Conservation (phyloP, 1,284 basidiomycete species). For the Trametes pubescens region DNA sequence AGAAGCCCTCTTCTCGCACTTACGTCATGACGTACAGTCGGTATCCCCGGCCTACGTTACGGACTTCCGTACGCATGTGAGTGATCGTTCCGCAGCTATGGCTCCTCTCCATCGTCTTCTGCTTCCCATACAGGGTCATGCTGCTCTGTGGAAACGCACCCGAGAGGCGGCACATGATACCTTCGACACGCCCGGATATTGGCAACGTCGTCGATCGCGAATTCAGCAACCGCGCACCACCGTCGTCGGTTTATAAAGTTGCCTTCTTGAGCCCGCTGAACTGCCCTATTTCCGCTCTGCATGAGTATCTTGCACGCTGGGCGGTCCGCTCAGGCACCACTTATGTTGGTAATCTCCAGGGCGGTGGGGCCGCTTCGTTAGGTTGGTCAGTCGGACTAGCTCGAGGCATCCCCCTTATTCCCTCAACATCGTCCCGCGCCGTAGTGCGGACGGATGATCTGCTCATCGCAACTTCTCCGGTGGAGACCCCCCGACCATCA, state of each 20-base stretch:
- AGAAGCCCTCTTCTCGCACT: conserved; percentile 6
- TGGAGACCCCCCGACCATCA: conserved; percentile 22
- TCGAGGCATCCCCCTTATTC: conserved; percentile 21
- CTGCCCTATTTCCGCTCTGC: conserved; percentile 9
- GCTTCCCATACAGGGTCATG: conserved; percentile 19
- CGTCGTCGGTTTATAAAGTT: not conserved
- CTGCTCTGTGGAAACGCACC: conserved; percentile 9
- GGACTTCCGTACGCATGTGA: conserved; percentile 16
- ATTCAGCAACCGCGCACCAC: conserved; percentile 4
- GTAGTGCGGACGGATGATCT: conserved; percentile 15
- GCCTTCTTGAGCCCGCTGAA: conserved; percentile 3
- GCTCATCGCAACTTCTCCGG: conserved; percentile 18
- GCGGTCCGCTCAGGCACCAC: conserved; percentile 22
- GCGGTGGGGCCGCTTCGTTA: conserved; percentile 14
- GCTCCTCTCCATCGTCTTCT: conserved; percentile 22
- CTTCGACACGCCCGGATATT: not conserved
- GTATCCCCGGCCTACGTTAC: conserved; percentile 10
- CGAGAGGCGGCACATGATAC: conserved; percentile 17
- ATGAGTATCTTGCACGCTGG: conserved; percentile 6
- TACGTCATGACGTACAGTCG: conserved; percentile 17
- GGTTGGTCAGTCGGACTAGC: conserved; percentile 20
- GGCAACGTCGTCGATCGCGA: conserved; percentile 11
- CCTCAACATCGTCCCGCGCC: conserved; percentile 16
- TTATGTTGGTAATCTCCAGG: conserved; percentile 12
- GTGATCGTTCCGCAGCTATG: conserved; percentile 19